Evolutionary conservation across 768 basidiomycete species (phyloP).

Genomic region (Crassisporium funariophilum): DNA sequence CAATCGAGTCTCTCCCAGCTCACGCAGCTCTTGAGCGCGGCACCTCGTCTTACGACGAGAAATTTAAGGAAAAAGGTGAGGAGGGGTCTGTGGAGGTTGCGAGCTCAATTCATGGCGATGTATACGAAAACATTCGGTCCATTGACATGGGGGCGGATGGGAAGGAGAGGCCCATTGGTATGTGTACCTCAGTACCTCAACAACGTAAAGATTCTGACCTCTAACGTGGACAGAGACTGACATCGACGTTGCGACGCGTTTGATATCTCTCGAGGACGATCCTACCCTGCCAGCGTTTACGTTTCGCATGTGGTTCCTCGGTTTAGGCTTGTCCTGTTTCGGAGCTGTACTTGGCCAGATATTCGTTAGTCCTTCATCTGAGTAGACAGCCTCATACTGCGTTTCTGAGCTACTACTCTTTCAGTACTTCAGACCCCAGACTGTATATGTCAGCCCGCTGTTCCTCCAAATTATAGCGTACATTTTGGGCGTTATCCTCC

Average conservation of each 20-base stretch:
- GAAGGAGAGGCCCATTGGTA: constrained; percentile 53
- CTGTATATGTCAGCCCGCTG: constrained; percentile 48
- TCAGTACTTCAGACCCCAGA: constrained; percentile 57
- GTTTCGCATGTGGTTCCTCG: constrained; percentile 58
- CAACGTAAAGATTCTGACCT: background rate
- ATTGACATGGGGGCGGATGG: constrained; percentile 50
- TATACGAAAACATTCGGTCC: constrained; percentile 31
- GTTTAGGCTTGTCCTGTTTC: constrained; percentile 57
- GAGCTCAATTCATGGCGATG: constrained; percentile 24
- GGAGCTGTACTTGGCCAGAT: constrained; percentile 53
- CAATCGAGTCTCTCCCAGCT: constrained; percentile 10
- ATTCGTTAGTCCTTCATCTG: constrained; percentile 32
- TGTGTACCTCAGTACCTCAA: constrained; percentile 1
- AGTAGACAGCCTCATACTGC: background rate
- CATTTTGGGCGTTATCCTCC: constrained; percentile 48
- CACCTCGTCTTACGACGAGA: constrained; percentile 27
- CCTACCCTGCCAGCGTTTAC: constrained; percentile 51
- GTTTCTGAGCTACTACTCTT: background rate
- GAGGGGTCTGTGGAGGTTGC: constrained; percentile 15
- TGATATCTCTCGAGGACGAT: constrained; percentile 57
- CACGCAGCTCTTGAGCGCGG: constrained; percentile 8
- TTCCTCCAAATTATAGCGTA: constrained; percentile 56
- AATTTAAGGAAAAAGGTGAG: constrained; percentile 21
- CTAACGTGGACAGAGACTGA: constrained; percentile 42
- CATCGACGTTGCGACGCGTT: constrained; percentile 46